Conservation (phyloP, 2,329 filamentous ascomycete genomes). For the Diaporthe sp. region DNA sequence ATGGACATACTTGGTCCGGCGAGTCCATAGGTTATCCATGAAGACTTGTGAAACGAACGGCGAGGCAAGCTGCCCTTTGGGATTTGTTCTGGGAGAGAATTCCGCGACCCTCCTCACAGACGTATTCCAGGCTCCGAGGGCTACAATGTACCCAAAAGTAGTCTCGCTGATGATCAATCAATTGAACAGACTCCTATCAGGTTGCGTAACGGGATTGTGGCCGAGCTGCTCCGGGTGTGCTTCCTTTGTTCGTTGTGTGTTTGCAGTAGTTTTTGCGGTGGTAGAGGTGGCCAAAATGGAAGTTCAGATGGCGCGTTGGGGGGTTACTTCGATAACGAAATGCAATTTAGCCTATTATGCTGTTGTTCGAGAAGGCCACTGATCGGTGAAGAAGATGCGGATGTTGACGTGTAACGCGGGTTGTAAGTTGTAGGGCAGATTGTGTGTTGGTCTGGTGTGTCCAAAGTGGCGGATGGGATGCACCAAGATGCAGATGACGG, state of each 20-base stretch:
- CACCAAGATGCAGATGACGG: conserved; percentile 21
- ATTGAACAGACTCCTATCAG: conserved; percentile 7
- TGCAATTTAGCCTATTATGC: background rate
- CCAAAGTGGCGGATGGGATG: conserved; percentile 11
- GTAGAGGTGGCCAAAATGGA: background rate
- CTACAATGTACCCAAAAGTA: conserved; percentile 20
- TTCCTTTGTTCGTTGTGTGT: conserved; percentile 3
- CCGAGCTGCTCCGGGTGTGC: background rate
- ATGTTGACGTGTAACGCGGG: background rate
- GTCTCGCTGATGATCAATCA: conserved; percentile 7
- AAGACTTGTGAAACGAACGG: conserved; percentile 43
- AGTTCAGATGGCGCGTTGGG: background rate
- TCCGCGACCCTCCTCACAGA: conserved; percentile 26
- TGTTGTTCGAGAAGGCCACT: background rate
- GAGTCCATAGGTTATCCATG: conserved; percentile 80
- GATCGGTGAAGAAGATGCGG: background rate
- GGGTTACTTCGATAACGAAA: background rate
- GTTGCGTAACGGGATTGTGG: background rate
- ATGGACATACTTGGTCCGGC: conserved; percentile 81
- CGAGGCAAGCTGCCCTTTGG: conserved; percentile 33
- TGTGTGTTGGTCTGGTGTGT: background rate
- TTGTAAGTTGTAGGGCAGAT: background rate
- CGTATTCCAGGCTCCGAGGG: conserved; percentile 30
- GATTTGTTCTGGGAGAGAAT: conserved; percentile 4
- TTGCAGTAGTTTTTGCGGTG: background rate